Percentiles rank a stretch among this genome's conserved stretches.
Conservation (phyloP, 208 protist genomes). For the Kentomonas sorsogonicus region DNA sequence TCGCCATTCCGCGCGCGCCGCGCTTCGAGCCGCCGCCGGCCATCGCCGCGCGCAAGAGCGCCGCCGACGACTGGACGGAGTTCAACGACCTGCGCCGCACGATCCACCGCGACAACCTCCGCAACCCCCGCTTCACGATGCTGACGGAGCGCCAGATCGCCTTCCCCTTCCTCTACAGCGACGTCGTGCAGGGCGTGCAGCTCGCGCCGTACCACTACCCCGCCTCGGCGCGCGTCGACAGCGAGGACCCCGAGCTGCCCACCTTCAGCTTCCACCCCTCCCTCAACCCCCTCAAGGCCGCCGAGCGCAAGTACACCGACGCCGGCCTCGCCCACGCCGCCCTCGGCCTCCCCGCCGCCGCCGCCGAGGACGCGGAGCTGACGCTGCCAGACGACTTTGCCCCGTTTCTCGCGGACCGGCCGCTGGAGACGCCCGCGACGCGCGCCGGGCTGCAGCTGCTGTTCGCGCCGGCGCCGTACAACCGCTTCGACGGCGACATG, state of each 20-base stretch:
- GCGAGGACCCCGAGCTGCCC: constrained; percentile 96
- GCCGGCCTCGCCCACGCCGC: constrained; percentile 19
- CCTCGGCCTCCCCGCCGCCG: constrained; percentile 16
- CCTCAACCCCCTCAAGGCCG: constrained; percentile 96
- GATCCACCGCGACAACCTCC: constrained; percentile 96
- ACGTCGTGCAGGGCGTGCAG: constrained; percentile 91
- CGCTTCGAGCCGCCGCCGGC: constrained; percentile 90
- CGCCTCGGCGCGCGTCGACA: constrained; percentile 87
- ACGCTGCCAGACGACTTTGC: constrained; percentile 64
- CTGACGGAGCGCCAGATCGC: constrained; percentile 99
- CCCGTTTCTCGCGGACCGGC: constrained; percentile 78
- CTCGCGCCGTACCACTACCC: constrained; percentile 95
- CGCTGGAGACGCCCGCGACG: constrained; percentile 91
- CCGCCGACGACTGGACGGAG: constrained; percentile 99
- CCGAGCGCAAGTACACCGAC: constrained; percentile 42
- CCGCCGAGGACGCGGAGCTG: constrained; percentile 17
- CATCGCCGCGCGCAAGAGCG: constrained; percentile 30
- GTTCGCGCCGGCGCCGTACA: constrained; percentile 98
- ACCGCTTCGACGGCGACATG: constrained; percentile 92
- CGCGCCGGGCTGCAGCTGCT: constrained; percentile 94
- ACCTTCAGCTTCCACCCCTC: constrained; percentile 98
- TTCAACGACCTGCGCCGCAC: constrained; percentile 99
- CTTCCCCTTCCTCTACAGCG: constrained; percentile 99
- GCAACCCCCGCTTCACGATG: constrained; percentile 92
- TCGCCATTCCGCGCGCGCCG: constrained; percentile 99